Base-by-base conservation (phyloP, 2,329 filamentous ascomycete genomes). In the Nectriaceae sp. region DNA sequence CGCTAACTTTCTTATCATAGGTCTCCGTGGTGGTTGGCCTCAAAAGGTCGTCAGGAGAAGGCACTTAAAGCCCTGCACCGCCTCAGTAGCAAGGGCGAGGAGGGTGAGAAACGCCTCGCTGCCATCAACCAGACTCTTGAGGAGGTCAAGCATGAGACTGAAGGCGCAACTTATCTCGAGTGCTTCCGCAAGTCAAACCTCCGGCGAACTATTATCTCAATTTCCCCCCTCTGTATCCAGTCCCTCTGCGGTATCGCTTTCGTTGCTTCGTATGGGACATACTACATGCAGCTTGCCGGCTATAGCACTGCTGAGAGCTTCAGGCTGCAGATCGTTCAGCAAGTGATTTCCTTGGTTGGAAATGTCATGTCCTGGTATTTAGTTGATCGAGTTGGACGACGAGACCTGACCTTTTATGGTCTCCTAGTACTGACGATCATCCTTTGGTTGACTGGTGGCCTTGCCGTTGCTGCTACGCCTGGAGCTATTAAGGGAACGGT, bases 241-340 rank as follows among this genome's bases (percentile, higher is more conserved):
- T 56, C 60, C 1, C 54, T 72, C 3, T 61, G 59, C 3, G 71
- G 70, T 6, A 62, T 70, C 21, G 52, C 61, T 20, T 74, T 74
- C 21, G 59, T 65, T 1, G 57, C 66, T 2, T 54, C 59, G 5
- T 75, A 75, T 50, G 59, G 60, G n/a, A 73, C 71, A 3, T 75
- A 75, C 56, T 75, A 74, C 53, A 60, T 68, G 40, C 67, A 75
- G 48, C 59, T 75, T 3, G 71, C 73, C 10, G 72, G 72, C 8
- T 73, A 68, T 52, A 64, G 61, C 36, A 68, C 66, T 0, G 42
- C 52, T 3, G 63, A 60, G 47, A 67, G 63, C 44, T 74, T 72
- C 59, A 66, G 59, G 43, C 59, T 74, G 2, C 65, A 71, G 42
- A 74, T 74, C 38, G 61, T 64, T 10, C 70, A 74, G 51, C 71